phyloP scores from a whole-genome alignment of 2,329 filamentous ascomycete species.

The Colletotrichum noveboracense region DNA sequence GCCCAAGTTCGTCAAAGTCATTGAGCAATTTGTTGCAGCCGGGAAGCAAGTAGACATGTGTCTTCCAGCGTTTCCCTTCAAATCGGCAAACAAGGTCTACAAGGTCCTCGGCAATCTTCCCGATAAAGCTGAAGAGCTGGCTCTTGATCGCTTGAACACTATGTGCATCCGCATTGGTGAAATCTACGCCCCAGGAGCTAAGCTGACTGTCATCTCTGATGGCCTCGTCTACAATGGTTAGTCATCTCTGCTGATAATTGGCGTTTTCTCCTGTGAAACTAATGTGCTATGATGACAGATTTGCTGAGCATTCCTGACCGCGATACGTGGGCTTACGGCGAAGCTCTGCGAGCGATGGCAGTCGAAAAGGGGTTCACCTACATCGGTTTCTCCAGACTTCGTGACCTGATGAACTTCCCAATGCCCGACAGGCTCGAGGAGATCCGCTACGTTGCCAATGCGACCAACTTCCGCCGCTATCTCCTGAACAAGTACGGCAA shows the following conservation, averaged over 20 bases:
- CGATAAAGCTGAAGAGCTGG: not conserved
- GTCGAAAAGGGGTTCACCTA: not conserved
- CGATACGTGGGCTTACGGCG: not conserved
- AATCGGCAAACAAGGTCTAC: not conserved
- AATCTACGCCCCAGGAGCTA: not conserved
- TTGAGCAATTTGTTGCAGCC: not conserved
- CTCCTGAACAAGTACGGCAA: not conserved
- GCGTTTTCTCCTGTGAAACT: not conserved
- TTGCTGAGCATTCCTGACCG: not conserved
- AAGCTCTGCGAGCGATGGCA: not conserved
- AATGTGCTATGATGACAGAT: not conserved
- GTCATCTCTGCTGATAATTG: accelerated
- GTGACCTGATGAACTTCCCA: not conserved
- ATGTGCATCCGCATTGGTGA: not conserved
- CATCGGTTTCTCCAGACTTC: not conserved
- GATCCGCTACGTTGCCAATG: not conserved
- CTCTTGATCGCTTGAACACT: not conserved
- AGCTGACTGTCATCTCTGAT: not conserved
- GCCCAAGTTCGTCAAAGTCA: not conserved
- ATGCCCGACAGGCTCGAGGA: not conserved
- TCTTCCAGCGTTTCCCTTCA: not conserved
- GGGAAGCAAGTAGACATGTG: not conserved
- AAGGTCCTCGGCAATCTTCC: not conserved
- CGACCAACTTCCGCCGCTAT: not conserved
- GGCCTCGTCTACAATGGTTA: not conserved